Conservation (phyloP, 2,329 filamentous ascomycete genomes). For the Ophiocordyceps robertsii region DNA sequence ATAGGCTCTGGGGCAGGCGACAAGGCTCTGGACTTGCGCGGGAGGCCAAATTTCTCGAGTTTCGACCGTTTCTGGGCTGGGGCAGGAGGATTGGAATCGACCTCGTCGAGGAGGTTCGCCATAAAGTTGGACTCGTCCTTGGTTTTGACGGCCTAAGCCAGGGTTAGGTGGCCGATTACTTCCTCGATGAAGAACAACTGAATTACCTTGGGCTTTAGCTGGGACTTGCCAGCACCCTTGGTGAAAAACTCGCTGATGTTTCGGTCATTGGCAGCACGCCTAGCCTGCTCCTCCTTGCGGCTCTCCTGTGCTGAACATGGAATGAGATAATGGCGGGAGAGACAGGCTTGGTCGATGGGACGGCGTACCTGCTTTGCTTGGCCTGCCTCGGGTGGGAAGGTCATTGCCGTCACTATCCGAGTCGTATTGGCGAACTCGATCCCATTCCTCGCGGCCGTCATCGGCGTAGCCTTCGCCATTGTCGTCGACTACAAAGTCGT, state of each 20-base stretch:
- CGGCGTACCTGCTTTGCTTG: conserved; percentile 34
- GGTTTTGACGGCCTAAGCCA: conserved; percentile 53
- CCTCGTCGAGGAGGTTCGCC: conserved; percentile 69
- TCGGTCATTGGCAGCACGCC: conserved; percentile 75
- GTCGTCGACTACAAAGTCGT: conserved; percentile 98
- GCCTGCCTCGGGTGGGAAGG: conserved; percentile 26
- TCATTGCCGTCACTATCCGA: conserved; percentile 54
- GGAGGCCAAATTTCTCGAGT: conserved; percentile 58
- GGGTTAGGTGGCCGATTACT: conserved; percentile 1
- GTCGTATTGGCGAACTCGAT: conserved; percentile 54
- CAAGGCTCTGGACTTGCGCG: conserved; percentile 65
- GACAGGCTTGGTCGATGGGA: background rate
- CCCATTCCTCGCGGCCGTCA: conserved; percentile 91
- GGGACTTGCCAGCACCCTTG: conserved; percentile 52
- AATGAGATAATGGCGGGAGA: conserved; percentile 1
- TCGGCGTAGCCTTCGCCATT: conserved; percentile 95
- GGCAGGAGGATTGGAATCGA: conserved; percentile 60
- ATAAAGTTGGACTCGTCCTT: conserved; percentile 86
- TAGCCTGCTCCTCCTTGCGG: conserved; percentile 74
- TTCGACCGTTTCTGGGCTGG: conserved; percentile 43
- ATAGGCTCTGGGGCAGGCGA: conserved; percentile 53
- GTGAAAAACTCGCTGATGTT: conserved; percentile 94
- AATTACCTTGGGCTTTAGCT: conserved; percentile 66
- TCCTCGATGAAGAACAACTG: background rate
- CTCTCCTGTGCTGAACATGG: conserved; percentile 59